Percentiles rank a stretch among this genome's conserved stretches.
These are phyloP conservation scores for Lumnitzera littorea DNA, from an alignment of 345 rosid species.

Conservation along the genomic window DNA sequence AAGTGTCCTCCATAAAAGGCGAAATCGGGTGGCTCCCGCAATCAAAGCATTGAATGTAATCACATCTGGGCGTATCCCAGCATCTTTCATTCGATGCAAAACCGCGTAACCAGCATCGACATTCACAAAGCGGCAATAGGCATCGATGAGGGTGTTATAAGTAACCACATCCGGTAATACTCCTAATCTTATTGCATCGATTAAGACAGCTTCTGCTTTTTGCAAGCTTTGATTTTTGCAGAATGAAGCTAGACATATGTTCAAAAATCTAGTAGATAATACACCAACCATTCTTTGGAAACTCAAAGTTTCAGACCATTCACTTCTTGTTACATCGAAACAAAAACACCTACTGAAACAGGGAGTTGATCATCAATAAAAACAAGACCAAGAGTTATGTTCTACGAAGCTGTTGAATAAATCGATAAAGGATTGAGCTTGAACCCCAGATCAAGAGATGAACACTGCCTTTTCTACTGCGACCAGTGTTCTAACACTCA, in stretches of 20 bases:
- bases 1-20: conserved; percentile 29
- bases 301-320: not conserved
- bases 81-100: conserved; percentile 55
- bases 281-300: conserved; percentile 21
- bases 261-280: conserved; percentile 57
- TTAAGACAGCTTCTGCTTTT: conserved; percentile 53
- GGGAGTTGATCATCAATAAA: too few relatives aligned
- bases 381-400: too few relatives aligned
- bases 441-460: too few relatives aligned
- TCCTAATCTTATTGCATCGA: conserved; percentile 66
- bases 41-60: conserved; percentile 67
- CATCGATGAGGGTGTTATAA: conserved; percentile 57
- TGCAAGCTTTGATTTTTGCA: conserved; percentile 45
- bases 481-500: too few relatives aligned
- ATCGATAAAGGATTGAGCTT: too few relatives aligned
- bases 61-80: conserved; percentile 55
- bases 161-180: conserved; percentile 82
- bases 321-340: too few relatives aligned
- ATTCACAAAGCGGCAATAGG: conserved; percentile 51
- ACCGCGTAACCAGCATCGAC: conserved; percentile 53
- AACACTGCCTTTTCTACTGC: too few relatives aligned
- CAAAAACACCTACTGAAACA: too few relatives aligned
- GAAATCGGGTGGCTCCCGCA: conserved; percentile 44
- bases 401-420: too few relatives aligned
- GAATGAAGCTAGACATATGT: conserved; percentile 49